Percentiles rank a stretch among this genome's conserved stretches.
These are phyloP conservation scores for Allium cepa DNA, from an alignment of 106 monocot genomes.

Conservation along the genomic window DNA sequence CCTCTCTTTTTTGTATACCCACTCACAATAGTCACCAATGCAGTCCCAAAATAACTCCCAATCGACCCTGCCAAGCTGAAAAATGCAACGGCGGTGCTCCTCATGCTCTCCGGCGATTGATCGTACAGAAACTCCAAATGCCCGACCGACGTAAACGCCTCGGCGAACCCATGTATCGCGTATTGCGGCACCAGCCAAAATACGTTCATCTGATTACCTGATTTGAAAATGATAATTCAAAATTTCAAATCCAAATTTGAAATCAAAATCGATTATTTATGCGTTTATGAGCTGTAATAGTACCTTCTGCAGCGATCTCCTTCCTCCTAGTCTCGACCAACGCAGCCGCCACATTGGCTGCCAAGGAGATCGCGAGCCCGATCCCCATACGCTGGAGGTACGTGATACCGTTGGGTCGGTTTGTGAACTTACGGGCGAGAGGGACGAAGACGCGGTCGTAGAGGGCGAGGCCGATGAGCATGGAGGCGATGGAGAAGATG, in stretches of 20 bases:
- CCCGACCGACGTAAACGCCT: background rate
- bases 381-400: conserved; percentile 55
- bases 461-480: background rate
- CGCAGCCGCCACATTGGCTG: conserved; percentile 30
- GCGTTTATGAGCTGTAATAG: too few relatives aligned
- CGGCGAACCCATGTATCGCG: conserved; percentile 1
- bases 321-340: conserved; percentile 36
- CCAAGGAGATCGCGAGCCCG: conserved; percentile 38
- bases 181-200: conserved; percentile 2
- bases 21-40: conserved; percentile 47
- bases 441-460: conserved; percentile 25
- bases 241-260: too few relatives aligned
- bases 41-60: conserved; percentile 46
- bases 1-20: conserved; percentile 23
- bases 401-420: conserved; percentile 32
- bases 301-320: background rate
- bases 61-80: conserved; percentile 45
- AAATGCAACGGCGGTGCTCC: conserved; percentile 54
- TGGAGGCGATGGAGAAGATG: conserved; percentile 6
- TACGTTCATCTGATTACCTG: background rate
- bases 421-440: conserved; percentile 23
- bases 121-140: conserved; percentile 62
- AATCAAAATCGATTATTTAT: too few relatives aligned
- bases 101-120: conserved; percentile 82
- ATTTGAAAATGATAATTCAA: too few relatives aligned